A percentile compares a stretch with the other conserved stretches of the same genome.
phyloP scores from a whole-genome alignment of 1,284 basidiomycete species.

The Leucoagaricus sp. region DNA sequence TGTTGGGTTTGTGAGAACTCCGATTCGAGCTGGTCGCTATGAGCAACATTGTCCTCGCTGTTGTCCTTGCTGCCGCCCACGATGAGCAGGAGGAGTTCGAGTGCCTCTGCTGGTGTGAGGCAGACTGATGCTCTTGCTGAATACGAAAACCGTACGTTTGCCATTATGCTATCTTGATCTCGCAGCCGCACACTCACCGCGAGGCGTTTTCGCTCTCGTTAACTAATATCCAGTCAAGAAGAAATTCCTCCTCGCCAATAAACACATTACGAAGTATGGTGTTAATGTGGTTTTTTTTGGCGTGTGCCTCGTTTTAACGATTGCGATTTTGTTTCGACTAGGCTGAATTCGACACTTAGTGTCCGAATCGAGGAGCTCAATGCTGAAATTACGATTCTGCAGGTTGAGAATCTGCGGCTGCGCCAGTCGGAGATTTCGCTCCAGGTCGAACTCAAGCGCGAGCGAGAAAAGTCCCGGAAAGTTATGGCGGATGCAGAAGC shows the following conservation, averaged over 20 bases:
- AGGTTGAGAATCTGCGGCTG: slow-evolving; percentile 78
- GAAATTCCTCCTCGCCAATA: slow-evolving; percentile 86
- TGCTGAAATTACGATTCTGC: slow-evolving; percentile 73
- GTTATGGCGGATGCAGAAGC: slow-evolving; percentile 71
- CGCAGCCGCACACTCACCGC: slow-evolving; percentile 29
- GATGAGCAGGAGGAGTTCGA: slow-evolving; percentile 82
- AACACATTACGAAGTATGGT: slow-evolving; percentile 81
- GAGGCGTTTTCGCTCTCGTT: slow-evolving; percentile 24
- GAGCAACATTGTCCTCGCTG: slow-evolving; percentile 16
- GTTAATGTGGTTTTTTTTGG: neutral
- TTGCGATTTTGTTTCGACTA: slow-evolving; percentile 27
- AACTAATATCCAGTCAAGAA: slow-evolving; percentile 89
- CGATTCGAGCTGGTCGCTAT: neutral
- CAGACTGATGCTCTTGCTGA: slow-evolving; percentile 80
- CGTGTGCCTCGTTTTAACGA: slow-evolving; percentile 5
- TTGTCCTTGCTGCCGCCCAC: slow-evolving; percentile 36
- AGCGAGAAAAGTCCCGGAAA: slow-evolving; percentile 71
- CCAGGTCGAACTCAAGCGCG: slow-evolving; percentile 71
- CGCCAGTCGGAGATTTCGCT: slow-evolving; percentile 79
- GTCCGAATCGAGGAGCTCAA: slow-evolving; percentile 82
- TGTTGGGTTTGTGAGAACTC: slow-evolving; percentile 11
- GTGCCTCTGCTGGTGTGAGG: slow-evolving; percentile 62
- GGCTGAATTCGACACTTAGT: slow-evolving; percentile 81
- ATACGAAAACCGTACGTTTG: slow-evolving; percentile 75
- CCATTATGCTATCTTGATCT: slow-evolving; percentile 11